Base-by-base conservation (phyloP, 2,329 filamentous ascomycete species). In the Claviceps sp. region DNA sequence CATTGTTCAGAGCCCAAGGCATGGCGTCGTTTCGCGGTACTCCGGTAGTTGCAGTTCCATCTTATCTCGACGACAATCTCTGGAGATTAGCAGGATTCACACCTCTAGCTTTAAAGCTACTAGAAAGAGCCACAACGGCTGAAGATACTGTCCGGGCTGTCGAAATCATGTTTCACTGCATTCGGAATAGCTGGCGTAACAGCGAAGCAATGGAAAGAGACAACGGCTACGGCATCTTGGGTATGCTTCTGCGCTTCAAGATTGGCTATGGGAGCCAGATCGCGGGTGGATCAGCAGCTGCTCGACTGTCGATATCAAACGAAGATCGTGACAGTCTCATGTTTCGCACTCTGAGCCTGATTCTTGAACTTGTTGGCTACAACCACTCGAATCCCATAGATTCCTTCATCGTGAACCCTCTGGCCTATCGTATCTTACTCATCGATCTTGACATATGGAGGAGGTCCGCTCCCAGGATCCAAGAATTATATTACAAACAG, bases 201-300 rank as follows among this genome's bases (percentile, higher is more conserved):
- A 97, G 93, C 59, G 94, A 98, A 65, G 90, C 93, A 26, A 96
- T 98, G 86, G 93, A 98, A 66, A 84, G 87, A 60, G 89, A 95
- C 54, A 93, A 94, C 59, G 94, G 91, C 0, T 98, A 96, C 63
- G 85, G 87, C 26, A 87, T 97, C 38, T 71, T 98, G 49, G 86
- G 86, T 42, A 82, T 89, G 66, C 75, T 97, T 18, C 70, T 98
- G 24, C 83, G 89, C 51, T 86, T 87, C 51, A 96, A 95, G 65
- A 73, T 95, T 36, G 85, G 85, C 5, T 75, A 76, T 58, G 59
- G 67, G 47, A 57, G 66, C 55, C 59, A 62, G 52, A 38, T 62
- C 7, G 52, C 56, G 5, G 59, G 57, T 14, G 68, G 70, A 13
- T 56, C 59, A 1, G 55, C 62, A 7, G 58, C 65, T 2, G 54